Evolutionary conservation across 2,329 filamentous ascomycete species (phyloP), one percentile per base, ranked within the genome.

Genomic region (Calonectria pauciramosa): DNA sequence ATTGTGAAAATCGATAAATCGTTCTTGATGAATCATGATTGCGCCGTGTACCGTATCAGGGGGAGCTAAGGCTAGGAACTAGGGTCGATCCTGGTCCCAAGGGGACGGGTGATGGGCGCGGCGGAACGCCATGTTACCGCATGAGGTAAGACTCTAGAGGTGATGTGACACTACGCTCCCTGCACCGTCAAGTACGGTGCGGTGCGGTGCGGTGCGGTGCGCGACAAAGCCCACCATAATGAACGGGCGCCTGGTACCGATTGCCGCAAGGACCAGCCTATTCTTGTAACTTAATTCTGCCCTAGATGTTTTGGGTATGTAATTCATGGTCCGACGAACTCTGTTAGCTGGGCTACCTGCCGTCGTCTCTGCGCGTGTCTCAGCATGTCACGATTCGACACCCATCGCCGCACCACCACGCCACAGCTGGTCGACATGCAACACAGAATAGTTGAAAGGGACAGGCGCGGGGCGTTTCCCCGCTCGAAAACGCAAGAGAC

Each of bases 1-100:
- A 47, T 38, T 68, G 49, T 54, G 64, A 49, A 30, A 44, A 69
- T 44, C 56, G n/a, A 64, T 28, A 44, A 60, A 59, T 52, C 34
- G 44, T 34, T 38, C 18, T 30, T 65, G 59, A 64, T 70, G 68
- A 70, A 70, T 70, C 59, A 70, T 70, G 68, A 64, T 14, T 49
- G 28, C 20, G 60, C 30, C 13, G 18, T 10, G 18, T 30, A 47
- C 30, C 23, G 56, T 63, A 63, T 26, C 23, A 14, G 32, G 26
- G 28, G 28, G 41, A 65, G 41, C 56, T 63, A 8, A 54, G 36
- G 28, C 59, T 30, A 52, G 38, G 54, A 28, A 60, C 44, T 34
- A 36, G 70, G 34, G 28, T 69, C 71, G 56, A 68, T 68, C 56
- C 65, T 69, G 63, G 23, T 54, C 49, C 65, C 65, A 66, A 69